Base-by-base conservation (phyloP, 2,329 filamentous ascomycete species). In the Pseudogymnoascus sp. region DNA sequence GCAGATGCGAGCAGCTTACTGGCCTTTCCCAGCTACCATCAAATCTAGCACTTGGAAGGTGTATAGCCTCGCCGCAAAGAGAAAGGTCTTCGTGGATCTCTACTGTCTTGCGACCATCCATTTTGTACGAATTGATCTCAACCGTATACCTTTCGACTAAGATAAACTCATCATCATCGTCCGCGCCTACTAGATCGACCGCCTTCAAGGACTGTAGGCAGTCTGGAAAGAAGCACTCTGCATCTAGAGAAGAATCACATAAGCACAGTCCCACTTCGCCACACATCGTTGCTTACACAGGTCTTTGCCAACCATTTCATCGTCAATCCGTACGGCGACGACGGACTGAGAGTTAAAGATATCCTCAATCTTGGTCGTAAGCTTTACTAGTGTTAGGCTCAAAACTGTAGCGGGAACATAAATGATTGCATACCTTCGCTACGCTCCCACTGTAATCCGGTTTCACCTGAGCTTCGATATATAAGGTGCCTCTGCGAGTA, bases 211-310 rank as follows among this genome's bases (percentile, higher is more conserved):
- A 59, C 15, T 19, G 13, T 13, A 59, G 23, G 21, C 23, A 26
- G 3, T 26, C 58, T 13, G 58, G 58, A 57, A 56, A 59, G 13
- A 23, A 3, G 4, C 26, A 59, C 2, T 48, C 34, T 56, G 19
- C 19, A 10, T 30, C 34, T 35, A 12, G 2, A 59, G 12, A 56
- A 15, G 12, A 3, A 10, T 1, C 13, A 18, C 10, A 10, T 34
- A 57, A 57, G 55, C 1, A 4, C 2, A 28, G 2, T 3, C 6
- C n/a, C 9, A 5, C 18, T 28, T n/a, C n/a, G n/a, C n/a, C n/a
- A n/a, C n/a, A n/a, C n/a, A n/a, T n/a, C n/a, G n/a, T n/a, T 35
- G 26, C 58, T 23, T 59, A 56, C 58, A 59, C 12, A n/a, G 21
- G 13, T 35, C 9, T 2, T 19, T 9, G 9, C 28, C 26, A 18